Conservation (phyloP, 2,329 filamentous ascomycete species). For the Periconia sp. region DNA sequence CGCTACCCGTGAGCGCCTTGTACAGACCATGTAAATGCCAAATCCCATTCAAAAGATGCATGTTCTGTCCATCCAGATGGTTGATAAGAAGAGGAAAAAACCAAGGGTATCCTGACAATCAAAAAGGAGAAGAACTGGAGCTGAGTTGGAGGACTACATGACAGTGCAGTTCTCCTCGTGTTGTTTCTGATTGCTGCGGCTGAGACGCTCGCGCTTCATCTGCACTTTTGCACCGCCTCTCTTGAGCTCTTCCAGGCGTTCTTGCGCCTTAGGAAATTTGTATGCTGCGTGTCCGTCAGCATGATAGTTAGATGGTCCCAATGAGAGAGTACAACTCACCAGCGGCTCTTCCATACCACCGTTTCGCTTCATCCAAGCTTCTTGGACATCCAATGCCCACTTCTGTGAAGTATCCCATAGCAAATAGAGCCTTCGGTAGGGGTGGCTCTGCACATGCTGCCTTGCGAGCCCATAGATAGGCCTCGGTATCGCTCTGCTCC, state of each 20-base stretch:
- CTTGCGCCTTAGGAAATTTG: conserved; percentile 90
- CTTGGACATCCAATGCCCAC: conserved; percentile 87
- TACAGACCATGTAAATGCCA: too few relatives aligned
- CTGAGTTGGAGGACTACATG: conserved; percentile 65
- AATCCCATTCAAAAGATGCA: too few relatives aligned
- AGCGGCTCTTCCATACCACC: conserved; percentile 97
- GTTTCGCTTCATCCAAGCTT: conserved; percentile 92
- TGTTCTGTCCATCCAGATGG: too few relatives aligned
- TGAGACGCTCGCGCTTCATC: conserved; percentile 78
- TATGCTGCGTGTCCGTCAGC: conserved; percentile 67
- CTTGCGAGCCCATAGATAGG: conserved; percentile 95
- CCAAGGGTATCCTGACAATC: too few relatives aligned
- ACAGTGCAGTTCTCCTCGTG: conserved; percentile 87
- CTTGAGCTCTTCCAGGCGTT: conserved; percentile 91
- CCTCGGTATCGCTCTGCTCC: conserved; percentile 91
- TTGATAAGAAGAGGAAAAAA: too few relatives aligned
- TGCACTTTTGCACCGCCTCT: conserved; percentile 74
- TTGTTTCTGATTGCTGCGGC: conserved; percentile 80
- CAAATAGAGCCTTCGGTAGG: conserved; percentile 92
- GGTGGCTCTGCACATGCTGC: conserved; percentile 78
- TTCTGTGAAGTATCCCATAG: conserved; percentile 97
- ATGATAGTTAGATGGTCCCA: too few relatives aligned
- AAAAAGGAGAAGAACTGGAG: too few relatives aligned
- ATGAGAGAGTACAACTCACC: too few relatives aligned
- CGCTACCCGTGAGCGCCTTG: too few relatives aligned